Base-by-base conservation (phyloP, 2,329 filamentous ascomycete species). In the Hypoxylon sp. region DNA sequence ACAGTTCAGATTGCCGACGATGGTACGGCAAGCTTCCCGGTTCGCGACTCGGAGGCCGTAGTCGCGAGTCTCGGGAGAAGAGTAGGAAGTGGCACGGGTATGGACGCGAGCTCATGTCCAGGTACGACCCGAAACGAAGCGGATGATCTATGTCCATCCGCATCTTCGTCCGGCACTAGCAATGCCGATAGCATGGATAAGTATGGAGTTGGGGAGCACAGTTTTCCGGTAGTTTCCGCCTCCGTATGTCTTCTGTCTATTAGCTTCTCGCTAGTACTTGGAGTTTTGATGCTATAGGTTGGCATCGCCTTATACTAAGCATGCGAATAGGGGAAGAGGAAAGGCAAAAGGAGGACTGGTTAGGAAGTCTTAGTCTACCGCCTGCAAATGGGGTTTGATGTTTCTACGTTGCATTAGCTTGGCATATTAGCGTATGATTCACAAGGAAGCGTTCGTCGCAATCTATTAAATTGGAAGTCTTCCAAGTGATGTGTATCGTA, bases 41-140 rank as follows among this genome's bases (percentile, higher is more conserved):
- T 83, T 9, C 78, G 83, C 19, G 83, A 86, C 72, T 80, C 79
- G 3, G 76, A 85, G 67, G 84, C 84, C 33, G 76, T 85, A 3
- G 80, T 85, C 4, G 83, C 81, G 24, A 83, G 82, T 59, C 75
- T 86, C 55, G 82, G 82, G 13, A 26, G 57, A 29, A 56, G 55
- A 46, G 62, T 75, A 13, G 56, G 63, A 14, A 17, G 33, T 11
- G 69, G 67, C 19, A 17, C 44, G 24, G 24, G 11, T 3, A 14
- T 31, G 14, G 11, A 2, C 8, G 10, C 39, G 1, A 24, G 10
- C 14, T 50, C 8, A 4, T 22, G 31, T 29, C 13, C 44, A n/a
- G 44, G 14, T 5, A 24, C 9, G 55, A 13, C 5, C 8, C 44
- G 4, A 5, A 8, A 13, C 37, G 47, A 8, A 3, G 33, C n/a